Evolutionary conservation across 768 basidiomycete species (phyloP).

Genomic region (Termitomyces sp.): DNA sequence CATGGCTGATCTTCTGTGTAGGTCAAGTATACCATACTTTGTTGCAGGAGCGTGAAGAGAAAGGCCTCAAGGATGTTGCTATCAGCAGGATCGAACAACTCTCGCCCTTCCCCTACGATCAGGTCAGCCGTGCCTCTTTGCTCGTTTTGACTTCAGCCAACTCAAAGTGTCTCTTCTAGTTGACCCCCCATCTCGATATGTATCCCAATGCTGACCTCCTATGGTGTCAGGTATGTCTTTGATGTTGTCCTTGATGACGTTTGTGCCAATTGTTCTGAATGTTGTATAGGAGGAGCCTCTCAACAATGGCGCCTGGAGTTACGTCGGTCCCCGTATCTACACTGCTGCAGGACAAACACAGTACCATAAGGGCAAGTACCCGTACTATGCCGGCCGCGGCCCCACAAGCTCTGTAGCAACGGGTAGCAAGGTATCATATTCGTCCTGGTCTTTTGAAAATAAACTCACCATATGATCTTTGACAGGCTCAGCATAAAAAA

Average conservation of each 20-base stretch:
- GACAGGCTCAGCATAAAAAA: constrained; percentile 79
- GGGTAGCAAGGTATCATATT: constrained; percentile 68
- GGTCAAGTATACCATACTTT: constrained; percentile 95
- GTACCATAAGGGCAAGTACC: constrained; percentile 89
- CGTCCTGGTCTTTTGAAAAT: constrained; percentile 11
- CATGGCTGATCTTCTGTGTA: constrained; percentile 18
- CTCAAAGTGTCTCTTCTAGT: constrained; percentile 33
- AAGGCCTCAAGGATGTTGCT: constrained; percentile 88
- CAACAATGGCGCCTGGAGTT: constrained; percentile 97
- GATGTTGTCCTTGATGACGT: not conserved
- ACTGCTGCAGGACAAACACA: constrained; percentile 90
- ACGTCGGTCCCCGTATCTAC: constrained; percentile 89
- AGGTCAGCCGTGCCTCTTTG: constrained; percentile 46
- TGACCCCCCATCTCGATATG: constrained; percentile 92
- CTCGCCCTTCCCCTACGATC: constrained; percentile 96
- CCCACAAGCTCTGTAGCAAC: constrained; percentile 93
- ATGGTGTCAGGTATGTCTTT: constrained; percentile 78
- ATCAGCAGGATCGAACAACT: constrained; percentile 95
- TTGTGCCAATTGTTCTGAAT: constrained; percentile 4
- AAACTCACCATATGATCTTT: constrained; percentile 6
- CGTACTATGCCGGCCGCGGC: constrained; percentile 87
- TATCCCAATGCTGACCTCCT: constrained; percentile 93
- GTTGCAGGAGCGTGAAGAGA: constrained; percentile 85
- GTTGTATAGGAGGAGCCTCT: constrained; percentile 78
- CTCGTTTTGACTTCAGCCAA: not conserved